Base-by-base conservation (phyloP, 225 moss, liverwort and hornwort genomes). In the Marchantia polymorpha region DNA sequence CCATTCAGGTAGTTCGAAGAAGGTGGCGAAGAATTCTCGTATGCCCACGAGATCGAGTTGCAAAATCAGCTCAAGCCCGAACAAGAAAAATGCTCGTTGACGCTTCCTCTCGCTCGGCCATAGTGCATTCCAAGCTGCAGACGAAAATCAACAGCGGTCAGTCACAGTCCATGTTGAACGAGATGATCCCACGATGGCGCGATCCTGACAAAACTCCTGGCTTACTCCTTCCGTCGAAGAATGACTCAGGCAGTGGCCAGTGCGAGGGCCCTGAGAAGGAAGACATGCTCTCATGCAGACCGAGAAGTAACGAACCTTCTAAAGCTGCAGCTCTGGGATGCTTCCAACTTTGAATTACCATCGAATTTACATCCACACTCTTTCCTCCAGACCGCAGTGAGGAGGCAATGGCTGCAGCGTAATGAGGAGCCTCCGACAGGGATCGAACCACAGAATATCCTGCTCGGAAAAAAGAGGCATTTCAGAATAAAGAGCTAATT, bases 41-140 rank as follows among this genome's bases (percentile, higher is more conserved):
- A 99, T 92, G 78, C 93, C 95, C 56, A 80, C 78, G 56, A 89
- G 89, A 80, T 99, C 99, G 46, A 95, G 89, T 72, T 93, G 95
- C 77, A 99, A 73, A 77, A 99, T 99, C 66, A 99, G 86, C 91
- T 99, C 99, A 65, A 99, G 80, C 70, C 99, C 99, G 83, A 99
- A 99, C 13, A 92, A 76, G 68, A 99, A 99, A 83, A 99, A 99
- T 16, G 99, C 95, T 77, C 99, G 89, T 82, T 92, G 95, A 51
- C 99, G 91, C 86, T 99, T 99, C 76, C 99, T 92, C 85, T 99
- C 99, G 75, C 89, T 87, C 56, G 99, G 95, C 99, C 99, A 99
- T 29, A 99, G 77, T 69, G 90, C 95, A 83, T 99, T 92, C 99
- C 99, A 99, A 48, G 99, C 99, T 99, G 95, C 61, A 68, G 8